Percentiles rank a stretch among this genome's conserved stretches.
Conservation (phyloP, 768 basidiomycete genomes). For the Gautieria morchelliformis region DNA sequence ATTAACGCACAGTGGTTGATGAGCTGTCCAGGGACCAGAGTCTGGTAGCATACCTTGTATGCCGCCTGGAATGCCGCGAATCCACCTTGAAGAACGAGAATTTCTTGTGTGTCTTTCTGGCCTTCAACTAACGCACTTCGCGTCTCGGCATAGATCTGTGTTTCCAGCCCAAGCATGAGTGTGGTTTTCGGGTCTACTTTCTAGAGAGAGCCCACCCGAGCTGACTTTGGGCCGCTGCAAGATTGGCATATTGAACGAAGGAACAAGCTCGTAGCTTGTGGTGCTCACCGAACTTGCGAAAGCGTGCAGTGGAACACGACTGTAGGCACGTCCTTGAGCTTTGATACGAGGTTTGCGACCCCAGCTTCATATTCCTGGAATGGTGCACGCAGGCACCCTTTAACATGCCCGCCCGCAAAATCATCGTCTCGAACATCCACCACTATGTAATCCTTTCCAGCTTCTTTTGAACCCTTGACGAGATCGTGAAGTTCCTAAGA, state of each 20-base stretch:
- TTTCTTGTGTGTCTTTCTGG: constrained; percentile 38
- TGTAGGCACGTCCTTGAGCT: constrained; percentile 49
- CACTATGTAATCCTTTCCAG: constrained; percentile 60
- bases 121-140: constrained; percentile 35
- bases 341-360: constrained; percentile 49
- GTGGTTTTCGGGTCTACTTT: not conserved
- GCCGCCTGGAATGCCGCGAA: constrained; percentile 62
- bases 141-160: constrained; percentile 61
- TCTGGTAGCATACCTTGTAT: constrained; percentile 41
- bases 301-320: constrained; percentile 74
- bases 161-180: not conserved
- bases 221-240: constrained; percentile 67
- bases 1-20: constrained; percentile 4
- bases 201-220: constrained; percentile 38
- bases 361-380: constrained; percentile 46
- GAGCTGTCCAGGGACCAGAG: not conserved
- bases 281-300: constrained; percentile 64
- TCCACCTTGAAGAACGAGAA: constrained; percentile 61
- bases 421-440: constrained; percentile 85
- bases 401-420: constrained; percentile 71
- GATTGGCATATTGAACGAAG: not conserved
- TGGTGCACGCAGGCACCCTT: constrained; percentile 50
- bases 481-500: constrained; percentile 56
- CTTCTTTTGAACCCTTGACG: constrained; percentile 54
- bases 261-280: not conserved